phyloP scores from a whole-genome alignment of 169 alveolate genomes.

The Plasmodium yoelii region DNA sequence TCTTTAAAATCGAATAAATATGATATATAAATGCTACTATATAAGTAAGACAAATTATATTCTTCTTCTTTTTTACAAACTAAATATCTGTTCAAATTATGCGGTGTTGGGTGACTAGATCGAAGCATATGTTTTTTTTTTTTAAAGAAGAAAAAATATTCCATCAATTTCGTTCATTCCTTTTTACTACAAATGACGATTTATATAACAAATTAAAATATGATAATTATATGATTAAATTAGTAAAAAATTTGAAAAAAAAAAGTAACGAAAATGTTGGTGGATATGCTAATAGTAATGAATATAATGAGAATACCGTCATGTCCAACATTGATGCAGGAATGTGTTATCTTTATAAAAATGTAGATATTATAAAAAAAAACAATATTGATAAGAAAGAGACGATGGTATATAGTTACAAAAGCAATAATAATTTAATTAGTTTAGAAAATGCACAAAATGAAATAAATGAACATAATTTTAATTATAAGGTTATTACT shows the following conservation, averaged over 20 bases:
- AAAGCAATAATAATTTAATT: not conserved
- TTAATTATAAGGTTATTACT: not conserved
- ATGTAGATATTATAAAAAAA: slow-evolving; percentile 20
- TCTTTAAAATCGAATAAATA: no score
- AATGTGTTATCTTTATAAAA: slow-evolving; percentile 44
- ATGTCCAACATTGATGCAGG: slow-evolving; percentile 10
- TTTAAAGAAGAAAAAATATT: no score
- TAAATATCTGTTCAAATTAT: no score
- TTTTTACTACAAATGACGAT: slow-evolving; percentile 22
- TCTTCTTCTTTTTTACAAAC: no score
- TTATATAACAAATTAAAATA: slow-evolving; percentile 42
- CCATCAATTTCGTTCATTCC: slow-evolving; percentile 3
- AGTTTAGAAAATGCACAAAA: not conserved
- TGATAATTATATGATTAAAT: slow-evolving; percentile 16
- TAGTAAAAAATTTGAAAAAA: slow-evolving; percentile 36
- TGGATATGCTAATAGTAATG: not conserved
- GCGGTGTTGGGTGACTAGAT: no score
- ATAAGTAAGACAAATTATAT: no score
- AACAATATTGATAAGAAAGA: slow-evolving; percentile 1
- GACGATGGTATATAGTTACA: not conserved
- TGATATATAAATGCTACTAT: no score
- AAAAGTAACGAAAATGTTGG: not conserved
- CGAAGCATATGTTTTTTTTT: no score
- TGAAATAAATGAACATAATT: not conserved
- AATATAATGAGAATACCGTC: not conserved